phyloP scores from a whole-genome alignment of 768 basidiomycete genomes.

The Panaeolus papilionaceus region DNA sequence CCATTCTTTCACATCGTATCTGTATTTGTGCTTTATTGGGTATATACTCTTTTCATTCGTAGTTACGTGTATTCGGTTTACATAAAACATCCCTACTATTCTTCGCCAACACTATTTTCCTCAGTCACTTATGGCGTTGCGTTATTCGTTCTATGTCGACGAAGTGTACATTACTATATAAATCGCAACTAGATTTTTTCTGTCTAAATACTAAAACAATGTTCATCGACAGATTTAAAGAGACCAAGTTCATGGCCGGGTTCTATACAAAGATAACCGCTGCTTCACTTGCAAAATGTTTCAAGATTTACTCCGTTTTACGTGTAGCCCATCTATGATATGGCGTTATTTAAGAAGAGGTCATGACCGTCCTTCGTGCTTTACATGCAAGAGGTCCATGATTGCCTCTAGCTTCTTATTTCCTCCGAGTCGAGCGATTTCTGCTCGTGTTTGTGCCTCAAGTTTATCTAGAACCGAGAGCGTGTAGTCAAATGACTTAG shows the following conservation, averaged over 20 bases:
- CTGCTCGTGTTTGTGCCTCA: slow-evolving; percentile 68
- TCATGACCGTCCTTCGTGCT: slow-evolving; percentile 13
- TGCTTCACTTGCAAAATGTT: no score
- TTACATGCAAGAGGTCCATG: slow-evolving; percentile 58
- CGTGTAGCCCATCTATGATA: no score
- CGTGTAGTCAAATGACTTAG: slow-evolving; percentile 90
- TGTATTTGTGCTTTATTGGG: slow-evolving; percentile 10
- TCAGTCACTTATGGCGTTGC: background rate
- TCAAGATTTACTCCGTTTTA: no score
- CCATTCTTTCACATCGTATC: background rate
- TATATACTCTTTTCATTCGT: slow-evolving; percentile 4
- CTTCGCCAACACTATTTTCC: background rate
- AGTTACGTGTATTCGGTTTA: background rate
- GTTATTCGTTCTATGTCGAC: background rate
- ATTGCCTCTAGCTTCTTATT: slow-evolving; percentile 67
- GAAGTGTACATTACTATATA: slow-evolving; percentile 7
- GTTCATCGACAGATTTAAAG: no score
- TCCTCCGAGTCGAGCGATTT: slow-evolving; percentile 79
- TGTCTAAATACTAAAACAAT: background rate
- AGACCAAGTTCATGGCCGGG: no score
- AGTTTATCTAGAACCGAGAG: slow-evolving; percentile 68
- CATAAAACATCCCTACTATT: background rate
- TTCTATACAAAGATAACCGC: no score
- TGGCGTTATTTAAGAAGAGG: background rate
- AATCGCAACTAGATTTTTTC: background rate